Conservation (phyloP, 495 filamentous ascomycete genomes). For the Oleoguttula mirabilis region DNA sequence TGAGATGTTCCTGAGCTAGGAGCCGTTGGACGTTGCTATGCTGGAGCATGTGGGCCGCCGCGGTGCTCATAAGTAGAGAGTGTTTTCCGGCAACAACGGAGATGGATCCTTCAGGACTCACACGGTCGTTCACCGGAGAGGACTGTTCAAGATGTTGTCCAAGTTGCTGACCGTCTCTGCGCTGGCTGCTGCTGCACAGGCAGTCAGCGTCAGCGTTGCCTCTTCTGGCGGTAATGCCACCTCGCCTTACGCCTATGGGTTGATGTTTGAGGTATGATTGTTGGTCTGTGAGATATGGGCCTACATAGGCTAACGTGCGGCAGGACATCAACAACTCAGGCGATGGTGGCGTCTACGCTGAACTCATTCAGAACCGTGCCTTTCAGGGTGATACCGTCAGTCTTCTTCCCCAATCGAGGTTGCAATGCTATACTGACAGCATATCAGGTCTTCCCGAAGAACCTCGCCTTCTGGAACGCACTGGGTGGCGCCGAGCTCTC, state of each 20-base stretch:
- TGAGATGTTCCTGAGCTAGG: no score
- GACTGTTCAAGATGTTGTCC: slow-evolving; percentile 13
- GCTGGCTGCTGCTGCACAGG: slow-evolving; percentile 14
- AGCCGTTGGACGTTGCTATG: no score
- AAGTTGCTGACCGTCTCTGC: slow-evolving; percentile 6
- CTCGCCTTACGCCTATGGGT: slow-evolving; percentile 44
- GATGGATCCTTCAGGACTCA: no score
- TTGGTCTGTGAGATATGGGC: slow-evolving; percentile 1
- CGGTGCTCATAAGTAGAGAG: no score
- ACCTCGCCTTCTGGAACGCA: slow-evolving; percentile 41
- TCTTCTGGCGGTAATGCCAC: slow-evolving; percentile 42
- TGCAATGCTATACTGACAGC: not conserved
- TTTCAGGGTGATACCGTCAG: slow-evolving; percentile 41
- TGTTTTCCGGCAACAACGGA: no score
- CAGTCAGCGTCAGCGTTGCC: slow-evolving; percentile 29
- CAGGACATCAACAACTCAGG: slow-evolving; percentile 64
- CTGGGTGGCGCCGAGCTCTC: slow-evolving; percentile 40
- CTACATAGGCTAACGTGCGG: slow-evolving; percentile 10
- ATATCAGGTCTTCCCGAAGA: slow-evolving; percentile 23
- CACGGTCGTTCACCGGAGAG: no score
- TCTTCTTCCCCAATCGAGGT: no score
- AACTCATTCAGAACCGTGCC: slow-evolving; percentile 62
- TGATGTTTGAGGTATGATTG: slow-evolving; percentile 44
- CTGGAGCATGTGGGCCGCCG: no score
- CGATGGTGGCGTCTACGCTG: slow-evolving; percentile 66